Evolutionary conservation across 108 stramenopile genomes (phyloP).

Genomic region (Fragilariopsis cylindrus): DNA sequence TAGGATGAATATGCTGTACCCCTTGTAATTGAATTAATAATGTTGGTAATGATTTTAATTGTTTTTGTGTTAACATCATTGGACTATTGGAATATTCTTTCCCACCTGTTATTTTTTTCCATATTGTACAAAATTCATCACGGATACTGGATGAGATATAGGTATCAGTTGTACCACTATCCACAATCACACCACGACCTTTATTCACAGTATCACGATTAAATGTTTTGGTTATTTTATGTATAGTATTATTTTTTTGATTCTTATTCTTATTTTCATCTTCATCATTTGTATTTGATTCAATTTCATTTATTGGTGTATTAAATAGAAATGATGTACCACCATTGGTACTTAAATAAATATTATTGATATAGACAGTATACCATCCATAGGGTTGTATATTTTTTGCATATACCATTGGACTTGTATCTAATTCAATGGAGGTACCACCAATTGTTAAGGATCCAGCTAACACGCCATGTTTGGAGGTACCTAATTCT

Average conservation of each 20-base stretch:
- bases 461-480: conserved; percentile 63
- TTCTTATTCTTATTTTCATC: too few relatives aligned
- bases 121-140: conserved; percentile 64
- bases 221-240: conserved; percentile 2
- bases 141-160: conserved; percentile 68
- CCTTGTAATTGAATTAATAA: conserved; percentile 66
- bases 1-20: not conserved
- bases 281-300: too few relatives aligned
- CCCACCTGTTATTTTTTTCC: conserved; percentile 66
- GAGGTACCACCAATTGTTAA: conserved; percentile 90
- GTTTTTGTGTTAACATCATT: conserved; percentile 47
- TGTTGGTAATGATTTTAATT: conserved; percentile 69
- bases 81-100: conserved; percentile 64
- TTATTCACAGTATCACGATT: conserved; percentile 53
- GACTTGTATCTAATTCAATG: conserved; percentile 65
- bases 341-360: conserved; percentile 66
- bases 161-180: conserved; percentile 92
- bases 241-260: too few relatives aligned
- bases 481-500: conserved; percentile 50
- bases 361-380: conserved; percentile 75
- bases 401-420: conserved; percentile 86
- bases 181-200: conserved; percentile 92
- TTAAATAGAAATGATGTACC: conserved; percentile 40
- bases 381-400: conserved; percentile 75
- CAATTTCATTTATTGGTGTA: not conserved